phyloP scores from a whole-genome alignment of 768 basidiomycete genomes.

The Kwoniella botswanensis region DNA sequence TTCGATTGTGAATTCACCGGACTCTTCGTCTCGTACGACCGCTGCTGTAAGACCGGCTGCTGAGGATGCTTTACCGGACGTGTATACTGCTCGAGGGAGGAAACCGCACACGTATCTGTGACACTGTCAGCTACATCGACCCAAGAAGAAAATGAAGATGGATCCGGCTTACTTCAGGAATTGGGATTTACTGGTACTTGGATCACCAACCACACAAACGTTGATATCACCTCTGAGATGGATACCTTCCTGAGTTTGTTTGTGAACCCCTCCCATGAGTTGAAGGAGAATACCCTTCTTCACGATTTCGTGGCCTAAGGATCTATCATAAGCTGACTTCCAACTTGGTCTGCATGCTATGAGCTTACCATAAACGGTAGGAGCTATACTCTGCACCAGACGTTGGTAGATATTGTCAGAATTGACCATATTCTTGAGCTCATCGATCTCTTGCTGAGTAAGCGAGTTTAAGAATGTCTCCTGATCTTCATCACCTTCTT shows the following conservation, averaged over 20 bases:
- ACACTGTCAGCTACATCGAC: conserved; percentile 12
- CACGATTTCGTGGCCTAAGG: conserved; percentile 85
- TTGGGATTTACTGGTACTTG: conserved; percentile 96
- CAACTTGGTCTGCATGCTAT: not conserved
- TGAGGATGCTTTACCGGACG: conserved; percentile 98
- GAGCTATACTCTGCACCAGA: conserved; percentile 91
- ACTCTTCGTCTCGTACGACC: conserved; percentile 97
- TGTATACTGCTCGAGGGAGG: conserved; percentile 96
- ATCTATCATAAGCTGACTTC: conserved; percentile 6
- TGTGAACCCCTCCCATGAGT: conserved; percentile 98
- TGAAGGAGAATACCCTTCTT: conserved; percentile 96
- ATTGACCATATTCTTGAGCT: conserved; percentile 91
- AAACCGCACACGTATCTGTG: conserved; percentile 94
- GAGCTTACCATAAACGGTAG: conserved; percentile 80
- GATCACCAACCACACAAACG: conserved; percentile 97
- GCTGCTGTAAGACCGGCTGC: conserved; percentile 98
- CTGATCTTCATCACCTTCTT: conserved; percentile 67
- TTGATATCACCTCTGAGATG: conserved; percentile 98
- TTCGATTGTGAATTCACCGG: conserved; percentile 98
- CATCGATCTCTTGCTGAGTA: conserved; percentile 92
- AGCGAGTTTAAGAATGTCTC: conserved; percentile 86
- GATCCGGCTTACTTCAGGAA: conserved; percentile 80
- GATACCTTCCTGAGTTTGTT: conserved; percentile 94
- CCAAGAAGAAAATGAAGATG: not conserved
- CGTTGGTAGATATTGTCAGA: conserved; percentile 93